A percentile compares a stretch with the other conserved stretches of the same genome.
phyloP scores from a whole-genome alignment of 345 rosid species.

The Hibiscus trionum region DNA sequence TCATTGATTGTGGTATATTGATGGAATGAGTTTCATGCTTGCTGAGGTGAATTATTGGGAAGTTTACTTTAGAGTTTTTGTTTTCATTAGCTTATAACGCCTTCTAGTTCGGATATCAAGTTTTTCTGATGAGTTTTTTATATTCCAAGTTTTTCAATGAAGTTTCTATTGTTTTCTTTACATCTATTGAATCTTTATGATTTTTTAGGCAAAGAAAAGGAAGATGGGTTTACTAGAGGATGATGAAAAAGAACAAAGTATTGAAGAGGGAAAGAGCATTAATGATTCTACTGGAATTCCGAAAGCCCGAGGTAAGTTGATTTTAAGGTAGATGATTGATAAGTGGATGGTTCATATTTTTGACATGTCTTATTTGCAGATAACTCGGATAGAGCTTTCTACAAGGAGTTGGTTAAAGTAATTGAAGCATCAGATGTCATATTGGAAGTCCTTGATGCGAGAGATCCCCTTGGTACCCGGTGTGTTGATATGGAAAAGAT shows the following conservation, averaged over 20 bases:
- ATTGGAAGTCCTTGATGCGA: constrained; percentile 86
- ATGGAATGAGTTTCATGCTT: neutral
- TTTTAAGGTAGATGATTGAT: neutral
- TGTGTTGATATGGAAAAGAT: constrained; percentile 90
- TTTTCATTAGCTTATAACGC: no score
- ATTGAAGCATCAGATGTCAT: constrained; percentile 88
- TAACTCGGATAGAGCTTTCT: constrained; percentile 81
- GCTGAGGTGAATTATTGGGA: neutral
- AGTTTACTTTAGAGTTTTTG: neutral
- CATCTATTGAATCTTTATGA: neutral
- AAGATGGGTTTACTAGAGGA: constrained; percentile 62
- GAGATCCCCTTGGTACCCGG: constrained; percentile 91
- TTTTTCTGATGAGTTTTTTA: neutral
- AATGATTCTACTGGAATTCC: constrained; percentile 22
- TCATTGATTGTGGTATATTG: neutral
- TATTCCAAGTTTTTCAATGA: neutral
- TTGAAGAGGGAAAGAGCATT: constrained; percentile 22
- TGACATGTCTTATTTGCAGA: constrained; percentile 32
- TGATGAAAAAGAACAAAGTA: constrained; percentile 27
- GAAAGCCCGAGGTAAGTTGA: constrained; percentile 46
- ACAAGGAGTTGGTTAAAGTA: constrained; percentile 88
- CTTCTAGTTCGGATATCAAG: neutral
- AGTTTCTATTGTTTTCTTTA: neutral
- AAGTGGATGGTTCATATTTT: neutral
- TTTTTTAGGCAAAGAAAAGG: constrained; percentile 57